Base-by-base conservation (phyloP, 2,329 filamentous ascomycete species). In the Rutstroemia sp. region DNA sequence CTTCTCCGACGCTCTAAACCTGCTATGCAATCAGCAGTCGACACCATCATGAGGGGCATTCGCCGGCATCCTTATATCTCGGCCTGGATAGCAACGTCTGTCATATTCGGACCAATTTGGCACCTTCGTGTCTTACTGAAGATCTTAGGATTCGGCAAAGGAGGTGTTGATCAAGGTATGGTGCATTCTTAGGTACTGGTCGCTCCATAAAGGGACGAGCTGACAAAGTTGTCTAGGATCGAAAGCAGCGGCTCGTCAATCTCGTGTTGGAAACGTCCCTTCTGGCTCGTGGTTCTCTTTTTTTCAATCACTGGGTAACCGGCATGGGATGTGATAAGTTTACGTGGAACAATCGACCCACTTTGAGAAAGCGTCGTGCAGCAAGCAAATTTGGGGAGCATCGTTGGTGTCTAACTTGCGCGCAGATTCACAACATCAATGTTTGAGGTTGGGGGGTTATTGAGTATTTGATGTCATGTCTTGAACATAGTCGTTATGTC, bases 101-200 rank as follows among this genome's bases (percentile, higher is more conserved):
- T 48, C 16, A 5, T 23, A 40, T 40, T 48, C 21, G 53, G 53
- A 16, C 25, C 25, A n/a, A 6, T 45, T 23, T 51, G 53, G 53
- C 53, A 47, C 30, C 2, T 55, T 44, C 23, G 47, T 21, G 5
- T 23, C 34, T 16, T 55, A 14, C 39, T 50, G 19, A 44, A n/a
- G 36, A 25, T 55, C 12, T 44, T 55, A 19, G 53, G 53, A 23
- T 55, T 55, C 44, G 2, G 46, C 36, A 51, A 55, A 45, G 47
- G 47, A 19, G 39, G 39, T 6, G 39, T 42, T n/a, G 39, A 42
- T n/a, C 16, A 9, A 42, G 39, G 39, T 42, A 42, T 19, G 39
- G 5, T 42, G 16, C 16, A 42, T 42, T 42, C 9, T n/a, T n/a
- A 6, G 14, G 7, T 42, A 17, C 9, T 14, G 16, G 8, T 42